Percentiles rank a stretch among this genome's conserved stretches.
phyloP scores from a whole-genome alignment of 2,329 filamentous ascomycete species.

The Clonostachys solani region DNA sequence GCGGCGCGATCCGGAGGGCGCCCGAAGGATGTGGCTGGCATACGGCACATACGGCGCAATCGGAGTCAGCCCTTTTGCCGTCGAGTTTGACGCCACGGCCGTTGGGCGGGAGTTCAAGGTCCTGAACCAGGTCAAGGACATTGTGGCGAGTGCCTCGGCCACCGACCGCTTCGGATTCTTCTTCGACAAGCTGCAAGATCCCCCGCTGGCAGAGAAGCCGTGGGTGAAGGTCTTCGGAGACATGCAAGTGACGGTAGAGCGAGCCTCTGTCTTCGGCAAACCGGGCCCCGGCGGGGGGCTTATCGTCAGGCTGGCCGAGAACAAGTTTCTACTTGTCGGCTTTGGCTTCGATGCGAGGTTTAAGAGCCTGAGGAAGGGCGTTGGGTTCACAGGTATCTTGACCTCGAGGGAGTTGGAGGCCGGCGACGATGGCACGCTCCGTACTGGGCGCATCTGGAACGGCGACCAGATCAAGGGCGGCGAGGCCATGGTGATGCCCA shows the following conservation, averaged over 20 bases:
- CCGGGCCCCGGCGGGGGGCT: slow-evolving; percentile 28
- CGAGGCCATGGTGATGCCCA: slow-evolving; percentile 42
- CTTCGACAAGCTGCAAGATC: slow-evolving; percentile 23
- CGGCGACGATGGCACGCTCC: slow-evolving; percentile 22
- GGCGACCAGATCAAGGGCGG: slow-evolving; percentile 38
- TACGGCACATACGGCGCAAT: slow-evolving; percentile 32
- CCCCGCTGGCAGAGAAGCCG: slow-evolving; percentile 15
- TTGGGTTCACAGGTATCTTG: slow-evolving; percentile 33
- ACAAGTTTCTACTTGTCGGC: slow-evolving; percentile 27
- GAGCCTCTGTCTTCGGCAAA: slow-evolving; percentile 33
- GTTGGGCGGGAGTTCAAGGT: too few relatives aligned
- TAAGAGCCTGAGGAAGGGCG: too few relatives aligned
- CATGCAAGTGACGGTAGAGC: slow-evolving; percentile 26
- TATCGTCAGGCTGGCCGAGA: slow-evolving; percentile 25
- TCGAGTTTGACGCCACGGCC: too few relatives aligned
- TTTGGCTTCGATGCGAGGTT: slow-evolving; percentile 30
- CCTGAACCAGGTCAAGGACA: not conserved
- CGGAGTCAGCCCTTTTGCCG: slow-evolving; percentile 31
- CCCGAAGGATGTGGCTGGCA: slow-evolving; percentile 33
- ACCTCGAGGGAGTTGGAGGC: slow-evolving; percentile 22
- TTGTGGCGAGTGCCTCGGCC: slow-evolving; percentile 11
- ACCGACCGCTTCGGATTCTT: slow-evolving; percentile 26
- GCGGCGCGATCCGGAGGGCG: slow-evolving; percentile 39
- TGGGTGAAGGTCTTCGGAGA: slow-evolving; percentile 17
- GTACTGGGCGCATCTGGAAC: slow-evolving; percentile 24